Evolutionary conservation across 2,329 filamentous ascomycete species (phyloP).

Genomic region (Xylaria hypoxylon): DNA sequence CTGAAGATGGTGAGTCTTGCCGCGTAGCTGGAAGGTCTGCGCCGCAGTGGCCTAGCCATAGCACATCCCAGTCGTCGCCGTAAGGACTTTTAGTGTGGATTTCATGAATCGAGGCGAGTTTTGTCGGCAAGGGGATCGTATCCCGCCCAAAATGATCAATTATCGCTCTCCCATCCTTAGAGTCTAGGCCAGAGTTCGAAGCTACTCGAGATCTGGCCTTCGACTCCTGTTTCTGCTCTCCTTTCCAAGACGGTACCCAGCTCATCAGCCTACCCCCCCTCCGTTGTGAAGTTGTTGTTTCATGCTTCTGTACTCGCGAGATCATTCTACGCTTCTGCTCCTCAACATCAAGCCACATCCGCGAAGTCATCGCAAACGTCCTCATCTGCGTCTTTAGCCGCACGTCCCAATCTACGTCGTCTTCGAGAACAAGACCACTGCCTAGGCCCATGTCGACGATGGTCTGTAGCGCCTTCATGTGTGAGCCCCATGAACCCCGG

Average conservation of each 20-base stretch:
- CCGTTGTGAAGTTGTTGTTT: neutral
- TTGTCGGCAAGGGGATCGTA: slow-evolving; percentile 17
- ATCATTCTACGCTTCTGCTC: slow-evolving; percentile 4
- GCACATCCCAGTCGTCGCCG: slow-evolving; percentile 45
- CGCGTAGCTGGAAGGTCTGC: slow-evolving; percentile 38
- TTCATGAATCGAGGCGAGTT: neutral
- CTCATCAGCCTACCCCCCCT: neutral
- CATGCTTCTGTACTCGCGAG: neutral
- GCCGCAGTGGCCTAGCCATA: slow-evolving; percentile 48
- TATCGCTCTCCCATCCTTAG: neutral
- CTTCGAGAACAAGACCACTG: slow-evolving; percentile 66
- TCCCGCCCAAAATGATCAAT: neutral
- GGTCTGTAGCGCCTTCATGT: slow-evolving; percentile 54
- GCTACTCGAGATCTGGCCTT: neutral
- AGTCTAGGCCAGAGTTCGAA: neutral
- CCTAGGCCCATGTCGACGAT: slow-evolving; percentile 59
- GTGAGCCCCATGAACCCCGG: slow-evolving; percentile 55
- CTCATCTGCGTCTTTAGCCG: slow-evolving; percentile 61
- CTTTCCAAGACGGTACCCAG: neutral
- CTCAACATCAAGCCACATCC: slow-evolving; percentile 42
- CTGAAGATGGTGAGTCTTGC: neutral
- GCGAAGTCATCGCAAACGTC: slow-evolving; percentile 54
- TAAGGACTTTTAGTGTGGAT: slow-evolving; percentile 21
- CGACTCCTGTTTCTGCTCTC: neutral
- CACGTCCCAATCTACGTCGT: slow-evolving; percentile 70